Base-by-base conservation (phyloP, 73 alveolate species). In the Paramecium primaurelia region DNA sequence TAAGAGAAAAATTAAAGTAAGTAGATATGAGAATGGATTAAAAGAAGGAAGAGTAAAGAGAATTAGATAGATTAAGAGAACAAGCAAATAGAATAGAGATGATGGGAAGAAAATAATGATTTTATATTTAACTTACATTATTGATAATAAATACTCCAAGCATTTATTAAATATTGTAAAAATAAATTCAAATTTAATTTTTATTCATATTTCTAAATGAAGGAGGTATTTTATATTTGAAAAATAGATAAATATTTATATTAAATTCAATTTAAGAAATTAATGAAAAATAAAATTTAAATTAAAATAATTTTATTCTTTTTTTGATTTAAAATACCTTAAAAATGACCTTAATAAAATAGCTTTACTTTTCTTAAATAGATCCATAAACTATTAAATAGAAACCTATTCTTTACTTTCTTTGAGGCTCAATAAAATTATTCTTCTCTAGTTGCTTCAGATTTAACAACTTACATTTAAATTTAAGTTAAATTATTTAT, bases 11-110 rank as follows among this genome's bases (percentile, higher is more conserved):
- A 49, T 32, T 80, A 47, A 80, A 42, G 26, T 42, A 80, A 26
- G 91, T 80, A 20, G 91, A 80, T 49, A 4, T 45, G 37, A 80
- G 91, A 49, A 32, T 80, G 58, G 91, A 42, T 44, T 20, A 32
- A 47, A 80, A 80, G 45, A 44, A 44, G 30, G 71, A 80, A 0
- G 91, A 80, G 6, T 47, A 80, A 49, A 80, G 47, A 44, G 49
- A 49, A 18, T 26, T 45, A 49, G 75, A 80, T 47, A 42, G 58
- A 44, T 26, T 80, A 44, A 80, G 91, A 49, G 91, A 80, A 18
- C 58, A 80, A 12, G 91, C 91, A 7, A 22, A 40, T 7, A 80
- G 91, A 45, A 28, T 80, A 1, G 91, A 80, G 26, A 22, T 80
- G 71, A 45, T 64, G 84, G 84, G 84, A 28, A 64, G 28, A 64